Percentiles rank a stretch among this genome's conserved stretches.
phyloP scores from a whole-genome alignment of 805 yeast species.

The Wickerhamomyces rabaulensis region DNA sequence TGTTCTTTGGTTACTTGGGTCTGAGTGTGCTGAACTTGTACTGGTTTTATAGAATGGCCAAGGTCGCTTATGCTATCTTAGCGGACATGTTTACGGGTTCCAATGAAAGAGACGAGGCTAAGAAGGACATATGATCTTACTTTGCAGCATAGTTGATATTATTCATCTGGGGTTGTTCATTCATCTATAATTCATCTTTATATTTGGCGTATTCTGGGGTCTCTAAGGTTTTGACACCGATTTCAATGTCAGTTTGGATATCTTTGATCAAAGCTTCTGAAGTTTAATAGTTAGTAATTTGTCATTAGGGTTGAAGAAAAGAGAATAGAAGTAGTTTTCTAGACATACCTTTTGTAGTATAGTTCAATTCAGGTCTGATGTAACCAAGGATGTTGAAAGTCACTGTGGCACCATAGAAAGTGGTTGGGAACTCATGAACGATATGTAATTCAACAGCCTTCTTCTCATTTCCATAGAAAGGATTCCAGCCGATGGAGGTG shows the following conservation, averaged over 20 bases:
- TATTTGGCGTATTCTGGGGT: slow-evolving; percentile 35
- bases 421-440: slow-evolving; percentile 58
- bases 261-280: slow-evolving; percentile 79
- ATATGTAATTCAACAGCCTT: slow-evolving; percentile 88
- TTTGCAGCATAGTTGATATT: not conserved
- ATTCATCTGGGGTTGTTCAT: not conserved
- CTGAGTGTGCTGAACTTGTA: slow-evolving; percentile 59
- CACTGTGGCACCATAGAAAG: slow-evolving; percentile 81
- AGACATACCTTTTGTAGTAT: slow-evolving; percentile 49
- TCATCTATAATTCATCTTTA: slow-evolving; percentile 11
- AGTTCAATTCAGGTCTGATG: slow-evolving; percentile 85
- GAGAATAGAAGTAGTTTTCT: slow-evolving; percentile 16
- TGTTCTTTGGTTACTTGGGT: slow-evolving; percentile 42
- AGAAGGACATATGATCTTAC: slow-evolving; percentile 19
- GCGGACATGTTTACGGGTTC: slow-evolving; percentile 23
- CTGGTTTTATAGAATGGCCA: slow-evolving; percentile 80
- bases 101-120: slow-evolving; percentile 19
- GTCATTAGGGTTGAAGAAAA: not conserved
- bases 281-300: not conserved
- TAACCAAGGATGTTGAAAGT: slow-evolving; percentile 75
- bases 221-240: slow-evolving; percentile 49
- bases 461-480: slow-evolving; percentile 73
- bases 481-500: slow-evolving; percentile 94
- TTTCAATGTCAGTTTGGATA: slow-evolving; percentile 71
- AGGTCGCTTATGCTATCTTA: slow-evolving; percentile 47